Evolutionary conservation across 139 green algal species (phyloP), one percentile per base, ranked within the genome.

Genomic region (Chlorella sp.): DNA sequence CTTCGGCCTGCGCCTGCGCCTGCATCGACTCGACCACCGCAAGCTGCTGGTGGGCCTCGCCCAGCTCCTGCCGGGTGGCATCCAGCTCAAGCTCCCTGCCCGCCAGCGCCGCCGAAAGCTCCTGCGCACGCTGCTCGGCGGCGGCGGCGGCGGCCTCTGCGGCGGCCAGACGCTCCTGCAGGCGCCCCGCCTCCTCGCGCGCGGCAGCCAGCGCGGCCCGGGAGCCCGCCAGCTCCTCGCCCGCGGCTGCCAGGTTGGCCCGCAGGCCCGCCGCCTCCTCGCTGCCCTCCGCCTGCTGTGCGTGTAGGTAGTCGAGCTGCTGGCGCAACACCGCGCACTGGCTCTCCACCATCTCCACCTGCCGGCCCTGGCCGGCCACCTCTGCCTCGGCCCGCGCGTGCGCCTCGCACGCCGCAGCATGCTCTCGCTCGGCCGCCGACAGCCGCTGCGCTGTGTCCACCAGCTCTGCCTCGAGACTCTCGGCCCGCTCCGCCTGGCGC

Each of bases 391-490:
- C 59, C 35, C 23, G 29, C n/a, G 21, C n/a, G 8, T 65, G 72
- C 21, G n/a, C n/a, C n/a, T n/a, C n/a, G n/a, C n/a, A n/a, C n/a
- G n/a, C n/a, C n/a, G n/a, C n/a, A n/a, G n/a, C n/a, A n/a, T n/a
- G n/a, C n/a, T n/a, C n/a, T n/a, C n/a, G n/a, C n/a, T n/a, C n/a
- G n/a, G n/a, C n/a, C n/a, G 46, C 46, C 46, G 19, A 55, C 46
- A 55, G 46, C 15, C 46, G 46, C 46, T 27, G 46, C 46, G 46
- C 46, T n/a, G n/a, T n/a, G n/a, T n/a, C n/a, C n/a, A n/a, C n/a
- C n/a, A n/a, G n/a, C n/a, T n/a, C n/a, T n/a, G n/a, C n/a, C 50
- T 83, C 67, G 59, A 79, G 29, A 43, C 61, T 33, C 25, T 82
- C 31, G 12, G 45, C 45, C 11, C 65, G 60, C 8, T 46, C 45